Base-by-base conservation (phyloP, 2,329 filamentous ascomycete species). In the Cercospora nicotianae region DNA sequence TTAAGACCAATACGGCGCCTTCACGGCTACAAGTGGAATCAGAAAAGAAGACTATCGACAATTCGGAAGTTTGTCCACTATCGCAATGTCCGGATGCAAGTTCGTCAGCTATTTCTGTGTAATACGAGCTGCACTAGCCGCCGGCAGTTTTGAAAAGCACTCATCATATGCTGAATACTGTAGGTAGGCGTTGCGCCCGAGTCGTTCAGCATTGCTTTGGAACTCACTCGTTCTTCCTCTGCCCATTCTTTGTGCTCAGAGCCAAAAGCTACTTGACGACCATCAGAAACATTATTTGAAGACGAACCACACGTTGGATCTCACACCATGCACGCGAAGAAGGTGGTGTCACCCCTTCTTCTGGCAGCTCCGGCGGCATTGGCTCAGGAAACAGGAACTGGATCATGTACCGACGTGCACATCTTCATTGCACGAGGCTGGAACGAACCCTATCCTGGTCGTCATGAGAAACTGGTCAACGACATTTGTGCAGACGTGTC, bases 401-500 rank as follows among this genome's bases (percentile, higher is more conserved):
- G 67, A 28, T 68, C 68, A 5, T 74, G 72, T 45, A 69, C 63
- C 16, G 72, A 74, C 26, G 68, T 72, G 1, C 71, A 73, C 63
- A 69, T 74, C 60, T 73, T 74, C 68, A 57, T 74, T 4, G 64
- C 67, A 45, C 68, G 67, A 60, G 72, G 72, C 45, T 73, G 71
- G 71, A 73, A 74, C 64, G 71, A 73, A 66, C 63, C 65, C 16
- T 68, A 71, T 55, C 69, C 70, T 63, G 42, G 63, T 31, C 70
- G 72, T 33, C 70, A 71, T 57, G 69, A 66, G 39, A 69, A 53
- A 30, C 70, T 73, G 6, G 68, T 67, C n/a, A 67, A 65, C 28
- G 70, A 67, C 58, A 71, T 74, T 62, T 74, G 72, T 62, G 39
- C 64, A 51, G 69, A 72, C 10, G 64, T 74, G 6, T 45, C 68